Conservation (phyloP, 148 eudicot species). For the Rhododendron vialii region DNA sequence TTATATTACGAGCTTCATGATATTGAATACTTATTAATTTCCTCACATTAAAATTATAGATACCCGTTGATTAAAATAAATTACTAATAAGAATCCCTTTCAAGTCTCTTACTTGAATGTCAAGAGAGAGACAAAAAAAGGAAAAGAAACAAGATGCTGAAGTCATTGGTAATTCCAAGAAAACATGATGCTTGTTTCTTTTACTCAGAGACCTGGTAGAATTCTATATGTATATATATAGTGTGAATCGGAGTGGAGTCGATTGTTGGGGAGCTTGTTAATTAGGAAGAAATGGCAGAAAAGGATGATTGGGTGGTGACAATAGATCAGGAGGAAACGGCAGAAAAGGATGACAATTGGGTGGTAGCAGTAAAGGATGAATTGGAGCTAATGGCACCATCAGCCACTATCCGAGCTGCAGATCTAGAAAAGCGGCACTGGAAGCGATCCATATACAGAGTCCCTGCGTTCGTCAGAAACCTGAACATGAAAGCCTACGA, state of each 20-base stretch:
- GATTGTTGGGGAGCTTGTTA: neutral
- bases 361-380: neutral
- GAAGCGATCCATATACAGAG: conserved; percentile 30
- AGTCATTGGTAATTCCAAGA: neutral
- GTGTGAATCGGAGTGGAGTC: neutral
- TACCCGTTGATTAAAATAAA: too few species aligned
- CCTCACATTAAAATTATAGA: too few species aligned
- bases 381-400: neutral
- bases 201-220: neutral
- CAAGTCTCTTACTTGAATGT: neutral
- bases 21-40: too few species aligned
- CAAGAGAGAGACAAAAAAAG: too few species aligned
- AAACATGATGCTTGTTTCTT: neutral
- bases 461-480: conserved; percentile 26
- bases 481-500: conserved; percentile 31
- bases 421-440: conserved; percentile 25
- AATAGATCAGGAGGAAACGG: too few species aligned
- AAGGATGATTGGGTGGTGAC: too few species aligned
- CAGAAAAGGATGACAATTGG: neutral
- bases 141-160: neutral
- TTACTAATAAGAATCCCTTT: too few species aligned
- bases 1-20: too few species aligned
- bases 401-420: neutral
- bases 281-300: too few species aligned
- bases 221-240: neutral